Conservation (phyloP, 176 grass and related monocot genomes). For the Tillandsia leiboldiana region DNA sequence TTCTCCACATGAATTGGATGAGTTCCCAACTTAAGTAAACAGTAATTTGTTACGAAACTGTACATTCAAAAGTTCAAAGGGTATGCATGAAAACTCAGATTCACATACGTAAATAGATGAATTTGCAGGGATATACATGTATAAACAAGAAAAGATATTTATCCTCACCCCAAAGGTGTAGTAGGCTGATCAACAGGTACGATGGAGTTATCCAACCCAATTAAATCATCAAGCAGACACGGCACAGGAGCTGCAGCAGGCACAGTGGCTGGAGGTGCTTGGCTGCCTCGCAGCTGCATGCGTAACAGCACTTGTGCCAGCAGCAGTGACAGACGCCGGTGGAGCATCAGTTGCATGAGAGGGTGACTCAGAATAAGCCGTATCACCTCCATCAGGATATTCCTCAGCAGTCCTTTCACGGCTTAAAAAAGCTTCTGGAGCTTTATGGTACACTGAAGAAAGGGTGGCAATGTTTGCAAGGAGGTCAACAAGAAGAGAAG, state of each 20-base stretch:
- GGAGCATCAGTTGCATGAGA: constrained; percentile 71
- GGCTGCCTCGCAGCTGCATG: constrained; percentile 36
- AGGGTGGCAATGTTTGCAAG: constrained; percentile 94
- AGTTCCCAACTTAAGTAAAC: no score
- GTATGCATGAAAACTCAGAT: neutral
- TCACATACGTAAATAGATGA: neutral
- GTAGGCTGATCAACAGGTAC: constrained; percentile 56
- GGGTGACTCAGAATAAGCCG: constrained; percentile 74
- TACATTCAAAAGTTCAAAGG: no score
- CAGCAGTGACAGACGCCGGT: constrained; percentile 28
- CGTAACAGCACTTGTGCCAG: constrained; percentile 44
- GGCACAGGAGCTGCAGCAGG: constrained; percentile 45
- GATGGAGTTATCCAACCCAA: constrained; percentile 67
- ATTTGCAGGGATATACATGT: no score
- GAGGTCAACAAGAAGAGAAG: constrained; percentile 87
- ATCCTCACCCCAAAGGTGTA: constrained; percentile 47
- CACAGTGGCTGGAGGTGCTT: constrained; percentile 25
- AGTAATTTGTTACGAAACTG: no score
- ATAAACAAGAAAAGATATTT: neutral
- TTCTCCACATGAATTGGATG: no score
- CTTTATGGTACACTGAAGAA: constrained; percentile 95
- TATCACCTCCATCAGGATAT: constrained; percentile 63
- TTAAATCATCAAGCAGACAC: constrained; percentile 92
- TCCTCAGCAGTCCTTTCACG: constrained; percentile 85
- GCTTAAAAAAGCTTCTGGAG: constrained; percentile 82